Evolutionary conservation across 1,284 basidiomycete species (phyloP), one percentile per base, ranked within the genome.

Genomic region (Leccinum fuscescens): DNA sequence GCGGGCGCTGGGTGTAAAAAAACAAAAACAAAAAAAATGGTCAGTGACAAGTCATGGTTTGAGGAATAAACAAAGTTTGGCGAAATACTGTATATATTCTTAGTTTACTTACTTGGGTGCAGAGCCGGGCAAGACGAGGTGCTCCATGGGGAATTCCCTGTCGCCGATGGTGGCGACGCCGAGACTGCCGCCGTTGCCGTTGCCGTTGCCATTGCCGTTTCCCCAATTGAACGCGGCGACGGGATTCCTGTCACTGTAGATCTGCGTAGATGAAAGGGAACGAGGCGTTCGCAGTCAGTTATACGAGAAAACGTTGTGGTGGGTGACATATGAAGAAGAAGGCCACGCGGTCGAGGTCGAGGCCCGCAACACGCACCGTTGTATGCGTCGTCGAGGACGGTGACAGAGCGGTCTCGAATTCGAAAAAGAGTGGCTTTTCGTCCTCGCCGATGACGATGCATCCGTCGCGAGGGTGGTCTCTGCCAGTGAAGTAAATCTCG

Each of bases 371-470:
- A 74, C 79, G 70, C 67, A 86, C 86, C 70, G 80, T 85, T 29
- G 86, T 88, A 54, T 65, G 74, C 66, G 70, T 72, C 75, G 60
- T 46, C 20, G 44, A 74, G 65, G 64, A 69, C 72, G 69, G 63
- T 62, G 67, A 64, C 59, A 61, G 58, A 55, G 67, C 75, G 3
- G 88, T 89, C 69, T 86, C 84, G 72, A 90, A 89, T 66, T 81
- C 82, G 69, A 84, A 84, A 74, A 83, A 87, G 67, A 88, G 74
- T 2, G 82, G 83, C 64, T 75, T 79, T 37, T 76, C 77, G 71
- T 86, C 83, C 67, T 85, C 81, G 44, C 87, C 86, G 62, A 90
- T 88, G 76, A 89, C 77, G 62, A 86, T 80, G 71, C 84, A 88
- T 60, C 78, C 79, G 64, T 83, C 72, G 44, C 86, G 82, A 44